Evolutionary conservation across 768 basidiomycete genomes (phyloP).

Genomic region (Roridomyces roridus): DNA sequence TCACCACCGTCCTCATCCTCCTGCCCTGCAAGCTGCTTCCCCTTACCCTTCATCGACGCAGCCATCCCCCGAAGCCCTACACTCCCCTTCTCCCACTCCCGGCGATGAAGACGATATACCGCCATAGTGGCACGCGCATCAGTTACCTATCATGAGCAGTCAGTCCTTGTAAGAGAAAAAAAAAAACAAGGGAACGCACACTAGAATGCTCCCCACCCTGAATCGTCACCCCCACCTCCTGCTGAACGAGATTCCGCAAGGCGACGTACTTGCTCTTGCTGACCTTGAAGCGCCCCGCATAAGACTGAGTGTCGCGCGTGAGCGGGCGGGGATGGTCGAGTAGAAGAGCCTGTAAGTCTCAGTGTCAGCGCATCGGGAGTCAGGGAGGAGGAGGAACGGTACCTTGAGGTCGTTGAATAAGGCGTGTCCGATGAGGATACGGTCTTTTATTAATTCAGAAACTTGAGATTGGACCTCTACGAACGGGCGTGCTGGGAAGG

Average conservation of each 20-base stretch:
- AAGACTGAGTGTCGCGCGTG: conserved; percentile 74
- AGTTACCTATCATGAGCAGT: conserved; percentile 63
- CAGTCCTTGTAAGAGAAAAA: background rate
- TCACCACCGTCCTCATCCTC: conserved; percentile 1
- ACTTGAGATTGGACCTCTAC: conserved; percentile 81
- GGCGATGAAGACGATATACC: conserved; percentile 81
- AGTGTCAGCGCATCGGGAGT: conserved; percentile 17
- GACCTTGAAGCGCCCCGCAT: conserved; percentile 64
- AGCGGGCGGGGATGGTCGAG: conserved; percentile 71
- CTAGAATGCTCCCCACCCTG: conserved; percentile 92
- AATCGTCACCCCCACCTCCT: conserved; percentile 83
- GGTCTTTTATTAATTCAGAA: conserved; percentile 75
- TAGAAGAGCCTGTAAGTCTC: conserved; percentile 57
- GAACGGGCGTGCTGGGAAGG: conserved; percentile 70
- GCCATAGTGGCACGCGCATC: conserved; percentile 98
- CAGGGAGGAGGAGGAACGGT: conserved; percentile 16
- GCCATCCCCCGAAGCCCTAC: background rate
- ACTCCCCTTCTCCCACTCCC: conserved; percentile 76
- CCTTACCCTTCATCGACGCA: background rate
- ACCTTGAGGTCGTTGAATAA: conserved; percentile 91
- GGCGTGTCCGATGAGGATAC: conserved; percentile 90
- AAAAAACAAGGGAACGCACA: conserved; percentile 62
- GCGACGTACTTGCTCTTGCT: conserved; percentile 70
- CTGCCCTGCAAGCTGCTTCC: background rate
- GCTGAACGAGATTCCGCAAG: conserved; percentile 77